These are phyloP conservation scores for Chloromonas sp. DNA, from an alignment of 163 green algal genomes.

Conservation along the genomic window DNA sequence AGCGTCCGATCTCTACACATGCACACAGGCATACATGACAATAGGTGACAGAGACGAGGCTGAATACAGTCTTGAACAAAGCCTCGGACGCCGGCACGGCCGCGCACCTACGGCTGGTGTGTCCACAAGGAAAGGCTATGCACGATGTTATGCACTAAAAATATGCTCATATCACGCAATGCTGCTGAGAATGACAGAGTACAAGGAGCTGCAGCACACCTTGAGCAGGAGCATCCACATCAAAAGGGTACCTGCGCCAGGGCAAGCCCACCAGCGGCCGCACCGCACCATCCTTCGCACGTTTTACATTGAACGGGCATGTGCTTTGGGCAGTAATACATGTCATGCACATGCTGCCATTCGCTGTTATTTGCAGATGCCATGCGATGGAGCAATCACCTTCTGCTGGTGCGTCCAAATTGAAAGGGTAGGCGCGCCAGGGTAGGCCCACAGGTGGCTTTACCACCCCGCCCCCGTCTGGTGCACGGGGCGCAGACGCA, in stretches of 20 bases:
- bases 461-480: background rate
- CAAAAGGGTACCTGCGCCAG: background rate
- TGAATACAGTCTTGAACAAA: background rate
- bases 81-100: no score
- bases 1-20: background rate
- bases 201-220: no score
- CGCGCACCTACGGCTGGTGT: no score
- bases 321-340: no score
- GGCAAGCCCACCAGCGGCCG: background rate
- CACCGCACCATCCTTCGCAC: background rate
- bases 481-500: background rate
- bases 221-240: no score
- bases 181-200: no score
- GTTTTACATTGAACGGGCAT: background rate
- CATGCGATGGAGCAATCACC: background rate
- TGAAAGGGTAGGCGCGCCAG: background rate
- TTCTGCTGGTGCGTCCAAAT: background rate
- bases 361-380: no score
- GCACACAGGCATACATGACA: background rate
- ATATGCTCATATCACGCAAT: no score
- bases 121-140: no score
- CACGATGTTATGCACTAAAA: no score
- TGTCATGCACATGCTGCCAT: no score
- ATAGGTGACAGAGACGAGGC: background rate
- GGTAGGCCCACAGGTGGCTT: background rate